These are phyloP conservation scores for Trichosporon sp. DNA, from an alignment of 1,284 basidiomycete genomes.

Conservation along the genomic window DNA sequence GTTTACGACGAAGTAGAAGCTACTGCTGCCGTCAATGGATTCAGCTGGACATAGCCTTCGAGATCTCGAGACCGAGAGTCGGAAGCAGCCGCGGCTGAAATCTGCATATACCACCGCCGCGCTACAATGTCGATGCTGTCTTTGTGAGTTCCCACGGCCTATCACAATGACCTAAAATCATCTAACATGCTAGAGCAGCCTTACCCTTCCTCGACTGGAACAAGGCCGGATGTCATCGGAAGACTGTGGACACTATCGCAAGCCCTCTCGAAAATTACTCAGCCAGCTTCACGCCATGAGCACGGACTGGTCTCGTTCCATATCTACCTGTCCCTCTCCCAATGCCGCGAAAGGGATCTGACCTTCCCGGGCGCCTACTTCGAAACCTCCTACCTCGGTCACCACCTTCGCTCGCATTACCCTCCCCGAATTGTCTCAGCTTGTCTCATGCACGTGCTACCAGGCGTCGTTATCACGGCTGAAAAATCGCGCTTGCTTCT, in stretches of 20 bases:
- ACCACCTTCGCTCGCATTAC: not conserved
- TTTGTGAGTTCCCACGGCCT: not conserved
- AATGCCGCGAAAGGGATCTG: not conserved
- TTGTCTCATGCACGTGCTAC: not conserved
- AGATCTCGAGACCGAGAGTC: not conserved
- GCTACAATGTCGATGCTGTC: not conserved
- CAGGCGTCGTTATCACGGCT: not conserved
- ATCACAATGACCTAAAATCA: not conserved
- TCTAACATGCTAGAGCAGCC: not conserved
- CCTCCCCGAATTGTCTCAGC: not conserved
- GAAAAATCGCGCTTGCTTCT: not conserved
- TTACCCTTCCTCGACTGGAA: not conserved
- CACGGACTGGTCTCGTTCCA: not conserved
- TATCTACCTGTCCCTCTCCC: not conserved
- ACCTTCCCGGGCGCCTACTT: not conserved
- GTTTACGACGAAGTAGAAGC: too few species aligned
- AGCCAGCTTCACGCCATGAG: not conserved
- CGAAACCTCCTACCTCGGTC: not conserved
- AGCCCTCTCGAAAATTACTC: not conserved
- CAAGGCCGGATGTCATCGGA: too few species aligned
- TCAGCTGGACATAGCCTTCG: too few species aligned
- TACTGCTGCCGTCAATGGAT: too few species aligned
- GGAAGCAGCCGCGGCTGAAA: not conserved
- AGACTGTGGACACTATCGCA: not conserved
- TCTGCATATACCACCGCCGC: too few species aligned